Percentiles rank a stretch among this genome's conserved stretches.
Evolutionary conservation across 208 protist genomes (phyloP).

Genomic region (Crithidia fasciculata): DNA sequence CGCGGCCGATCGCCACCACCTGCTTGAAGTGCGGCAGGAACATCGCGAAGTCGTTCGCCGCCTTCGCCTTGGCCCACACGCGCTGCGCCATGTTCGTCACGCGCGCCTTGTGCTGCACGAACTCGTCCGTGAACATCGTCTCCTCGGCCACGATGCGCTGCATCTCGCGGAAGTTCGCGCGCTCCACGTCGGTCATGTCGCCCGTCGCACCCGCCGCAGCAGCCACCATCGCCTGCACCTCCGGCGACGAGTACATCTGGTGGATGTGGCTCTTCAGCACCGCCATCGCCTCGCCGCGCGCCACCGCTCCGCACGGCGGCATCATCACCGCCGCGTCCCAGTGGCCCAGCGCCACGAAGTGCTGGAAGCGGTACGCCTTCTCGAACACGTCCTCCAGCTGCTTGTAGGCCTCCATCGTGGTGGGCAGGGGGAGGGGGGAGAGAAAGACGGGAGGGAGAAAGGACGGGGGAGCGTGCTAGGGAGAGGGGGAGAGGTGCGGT

Average conservation of each 20-base stretch:
- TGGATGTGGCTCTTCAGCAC: constrained; percentile 38
- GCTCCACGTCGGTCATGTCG: constrained; percentile 8
- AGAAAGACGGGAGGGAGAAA: too few species aligned
- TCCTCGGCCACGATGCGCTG: constrained; percentile 6
- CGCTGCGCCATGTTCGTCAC: constrained; percentile 8
- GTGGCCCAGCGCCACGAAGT: constrained; percentile 32
- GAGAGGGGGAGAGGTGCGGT: too few species aligned
- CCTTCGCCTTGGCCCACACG: constrained; percentile 13
- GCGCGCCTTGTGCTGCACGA: constrained; percentile 7
- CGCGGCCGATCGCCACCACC: constrained; percentile 9
- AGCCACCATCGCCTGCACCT: constrained; percentile 17
- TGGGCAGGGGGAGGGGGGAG: neutral
- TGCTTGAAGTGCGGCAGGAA: constrained; percentile 16
- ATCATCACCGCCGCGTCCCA: constrained; percentile 64
- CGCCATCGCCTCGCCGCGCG: constrained; percentile 43
- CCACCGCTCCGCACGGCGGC: constrained; percentile 43
- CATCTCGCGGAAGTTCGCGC: constrained; percentile 13
- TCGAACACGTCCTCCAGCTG: constrained; percentile 41
- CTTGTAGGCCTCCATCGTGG: constrained; percentile 16
- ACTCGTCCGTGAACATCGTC: constrained; percentile 13
- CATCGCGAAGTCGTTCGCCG: constrained; percentile 8
- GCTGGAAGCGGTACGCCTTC: constrained; percentile 41
- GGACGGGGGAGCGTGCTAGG: neutral
- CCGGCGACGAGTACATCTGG: constrained; percentile 33
- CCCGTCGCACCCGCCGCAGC: neutral